Conservation (phyloP, 129 eudicot species). For the Pittosporum tobira region DNA sequence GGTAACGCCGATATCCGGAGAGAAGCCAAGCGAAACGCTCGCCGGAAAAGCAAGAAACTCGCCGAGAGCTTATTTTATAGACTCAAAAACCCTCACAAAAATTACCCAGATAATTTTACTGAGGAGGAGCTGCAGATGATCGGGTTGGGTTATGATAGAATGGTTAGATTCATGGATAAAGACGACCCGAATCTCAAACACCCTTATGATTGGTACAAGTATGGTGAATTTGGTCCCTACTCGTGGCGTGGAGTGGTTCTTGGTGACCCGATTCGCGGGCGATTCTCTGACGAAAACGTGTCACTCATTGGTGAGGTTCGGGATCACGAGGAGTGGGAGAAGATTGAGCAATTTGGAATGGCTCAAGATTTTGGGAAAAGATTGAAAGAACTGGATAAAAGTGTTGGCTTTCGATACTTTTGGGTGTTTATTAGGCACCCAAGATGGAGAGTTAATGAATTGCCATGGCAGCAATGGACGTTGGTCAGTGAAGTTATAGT, state of each 20-base stretch:
- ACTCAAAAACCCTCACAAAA: conserved; percentile 72
- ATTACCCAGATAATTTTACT: conserved; percentile 69
- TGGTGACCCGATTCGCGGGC: conserved; percentile 83
- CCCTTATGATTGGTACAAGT: conserved; percentile 95
- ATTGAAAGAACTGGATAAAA: conserved; percentile 38
- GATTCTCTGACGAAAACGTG: conserved; percentile 66
- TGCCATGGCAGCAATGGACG: conserved; percentile 97
- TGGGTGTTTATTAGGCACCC: conserved; percentile 98
- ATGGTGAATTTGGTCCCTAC: conserved; percentile 89
- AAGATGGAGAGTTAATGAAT: conserved; percentile 66
- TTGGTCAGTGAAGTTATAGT: conserved; percentile 78
- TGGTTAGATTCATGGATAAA: conserved; percentile 91
- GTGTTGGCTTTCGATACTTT: conserved; percentile 44
- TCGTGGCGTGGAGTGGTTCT: conserved; percentile 96
- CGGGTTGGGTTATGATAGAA: conserved; percentile 82
- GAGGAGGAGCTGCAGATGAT: conserved; percentile 87
- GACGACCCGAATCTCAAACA: conserved; percentile 86
- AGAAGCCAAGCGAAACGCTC: conserved; percentile 62
- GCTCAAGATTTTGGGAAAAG: conserved; percentile 55
- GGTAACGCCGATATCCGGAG: conserved; percentile 69
- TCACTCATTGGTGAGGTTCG: conserved; percentile 63
- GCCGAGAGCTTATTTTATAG: conserved; percentile 81
- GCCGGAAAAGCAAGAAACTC: conserved; percentile 48
- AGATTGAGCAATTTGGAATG: conserved; percentile 85
- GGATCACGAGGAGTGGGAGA: conserved; percentile 95